Conservation (phyloP, 176 grass and related monocot genomes). For the Ensete glaucum region DNA sequence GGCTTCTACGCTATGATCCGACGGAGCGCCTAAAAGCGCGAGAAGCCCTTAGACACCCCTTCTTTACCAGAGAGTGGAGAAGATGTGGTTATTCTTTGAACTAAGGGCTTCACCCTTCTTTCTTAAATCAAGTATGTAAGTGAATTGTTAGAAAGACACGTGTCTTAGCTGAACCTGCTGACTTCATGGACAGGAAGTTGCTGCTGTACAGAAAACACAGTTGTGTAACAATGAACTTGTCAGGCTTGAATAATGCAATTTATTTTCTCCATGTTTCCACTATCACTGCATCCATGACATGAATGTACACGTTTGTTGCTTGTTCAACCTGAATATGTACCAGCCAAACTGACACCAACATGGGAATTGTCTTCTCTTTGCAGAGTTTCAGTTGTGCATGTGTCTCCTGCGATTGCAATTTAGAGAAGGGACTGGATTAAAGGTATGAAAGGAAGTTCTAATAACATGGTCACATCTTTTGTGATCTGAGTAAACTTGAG, state of each 20-base stretch:
- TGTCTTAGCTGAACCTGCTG: neutral
- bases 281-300: neutral
- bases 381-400: neutral
- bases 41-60: slow-evolving; percentile 83
- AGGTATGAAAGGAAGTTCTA: neutral
- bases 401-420: neutral
- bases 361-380: neutral
- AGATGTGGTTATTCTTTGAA: slow-evolving; percentile 40
- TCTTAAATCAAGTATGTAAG: slow-evolving; percentile 2
- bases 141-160: slow-evolving; percentile 2
- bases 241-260: slow-evolving; percentile 1
- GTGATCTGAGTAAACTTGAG: neutral
- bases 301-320: neutral
- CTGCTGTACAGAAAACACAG: neutral
- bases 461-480: neutral
- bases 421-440: neutral
- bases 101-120: neutral
- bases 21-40: slow-evolving; percentile 64
- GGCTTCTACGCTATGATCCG: slow-evolving; percentile 88
- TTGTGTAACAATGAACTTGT: neutral
- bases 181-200: neutral
- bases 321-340: neutral
- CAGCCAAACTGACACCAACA: neutral
- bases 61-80: slow-evolving; percentile 83
- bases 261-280: neutral